Conservation (phyloP, 2,329 filamentous ascomycete species). For the Tympanopsis confertula region DNA sequence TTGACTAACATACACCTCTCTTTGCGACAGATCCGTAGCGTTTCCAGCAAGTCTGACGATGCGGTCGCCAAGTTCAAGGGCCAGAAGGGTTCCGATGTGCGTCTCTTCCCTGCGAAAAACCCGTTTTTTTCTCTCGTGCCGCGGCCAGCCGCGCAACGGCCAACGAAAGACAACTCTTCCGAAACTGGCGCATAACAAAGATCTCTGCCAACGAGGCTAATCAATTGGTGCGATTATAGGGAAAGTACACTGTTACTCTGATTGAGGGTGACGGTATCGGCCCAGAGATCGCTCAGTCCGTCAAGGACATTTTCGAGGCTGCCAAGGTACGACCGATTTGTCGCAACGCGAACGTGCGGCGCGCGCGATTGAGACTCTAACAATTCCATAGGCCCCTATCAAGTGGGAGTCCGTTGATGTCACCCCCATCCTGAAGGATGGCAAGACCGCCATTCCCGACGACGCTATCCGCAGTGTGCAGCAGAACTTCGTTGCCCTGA, state of each 20-base stretch:
- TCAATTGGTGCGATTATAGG: conserved; percentile 53
- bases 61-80: conserved; percentile 90
- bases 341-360: conserved; percentile 2
- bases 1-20: too few relatives aligned
- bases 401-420: conserved; percentile 97
- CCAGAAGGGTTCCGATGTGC: conserved; percentile 75
- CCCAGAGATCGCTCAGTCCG: conserved; percentile 91
- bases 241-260: conserved; percentile 88
- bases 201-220: too few relatives aligned
- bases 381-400: conserved; percentile 58
- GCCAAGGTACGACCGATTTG: conserved; percentile 58
- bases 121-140: not conserved
- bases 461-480: conserved; percentile 86
- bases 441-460: conserved; percentile 88
- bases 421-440: conserved; percentile 83
- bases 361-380: conserved; percentile 15
- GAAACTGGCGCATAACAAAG: too few relatives aligned
- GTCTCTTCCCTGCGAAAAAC: conserved; percentile 19
- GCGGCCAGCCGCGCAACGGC: not conserved
- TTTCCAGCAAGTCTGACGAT: too few relatives aligned
- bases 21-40: too few relatives aligned
- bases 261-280: conserved; percentile 99
- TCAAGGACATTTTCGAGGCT: conserved; percentile 96
- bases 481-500: conserved; percentile 93
- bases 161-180: too few relatives aligned